phyloP scores from a whole-genome alignment of 495 filamentous ascomycete species.

The Trichocladium uniseriatum region DNA sequence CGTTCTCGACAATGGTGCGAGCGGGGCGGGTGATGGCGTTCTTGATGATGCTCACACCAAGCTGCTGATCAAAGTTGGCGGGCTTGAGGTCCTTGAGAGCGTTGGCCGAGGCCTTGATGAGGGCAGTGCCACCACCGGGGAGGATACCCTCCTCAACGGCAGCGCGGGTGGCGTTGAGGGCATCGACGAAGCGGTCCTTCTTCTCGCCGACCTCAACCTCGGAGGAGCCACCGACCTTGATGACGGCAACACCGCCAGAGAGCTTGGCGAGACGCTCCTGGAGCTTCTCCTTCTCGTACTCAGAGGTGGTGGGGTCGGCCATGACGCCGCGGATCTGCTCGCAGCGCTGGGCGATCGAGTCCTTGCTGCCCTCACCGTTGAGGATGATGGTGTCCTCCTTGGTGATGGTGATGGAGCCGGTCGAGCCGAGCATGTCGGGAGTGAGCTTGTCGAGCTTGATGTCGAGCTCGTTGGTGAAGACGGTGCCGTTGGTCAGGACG shows the following conservation, averaged over 20 bases:
- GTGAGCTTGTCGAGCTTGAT: slow-evolving; percentile 98
- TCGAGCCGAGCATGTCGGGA: slow-evolving; percentile 89
- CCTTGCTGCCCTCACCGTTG: slow-evolving; percentile 95
- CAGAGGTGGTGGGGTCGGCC: slow-evolving; percentile 82
- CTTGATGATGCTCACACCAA: slow-evolving; percentile 95
- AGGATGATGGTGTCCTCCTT: slow-evolving; percentile 99
- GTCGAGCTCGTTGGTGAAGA: slow-evolving; percentile 97
- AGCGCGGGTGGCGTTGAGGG: slow-evolving; percentile 94
- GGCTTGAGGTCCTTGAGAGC: slow-evolving; percentile 72
- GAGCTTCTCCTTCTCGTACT: slow-evolving; percentile 99
- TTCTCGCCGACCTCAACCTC: slow-evolving; percentile 99
- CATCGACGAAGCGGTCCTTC: slow-evolving; percentile 99
- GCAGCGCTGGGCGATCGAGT: slow-evolving; percentile 85
- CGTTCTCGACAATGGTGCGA: slow-evolving; percentile 94
- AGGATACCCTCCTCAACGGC: slow-evolving; percentile 98
- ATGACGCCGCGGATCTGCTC: slow-evolving; percentile 99
- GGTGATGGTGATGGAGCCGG: slow-evolving; percentile 97
- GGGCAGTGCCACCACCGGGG: slow-evolving; percentile 93
- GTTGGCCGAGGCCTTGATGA: slow-evolving; percentile 93
- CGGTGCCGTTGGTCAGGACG: slow-evolving; percentile 89
- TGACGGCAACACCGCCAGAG: slow-evolving; percentile 96
- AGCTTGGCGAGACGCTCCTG: slow-evolving; percentile 99
- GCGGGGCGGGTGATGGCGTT: slow-evolving; percentile 93
- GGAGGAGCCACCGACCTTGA: slow-evolving; percentile 94
- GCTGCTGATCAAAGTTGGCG: slow-evolving; percentile 97